Evolutionary conservation across 2,329 filamentous ascomycete species (phyloP).

Genomic region (Onygenales sp.): DNA sequence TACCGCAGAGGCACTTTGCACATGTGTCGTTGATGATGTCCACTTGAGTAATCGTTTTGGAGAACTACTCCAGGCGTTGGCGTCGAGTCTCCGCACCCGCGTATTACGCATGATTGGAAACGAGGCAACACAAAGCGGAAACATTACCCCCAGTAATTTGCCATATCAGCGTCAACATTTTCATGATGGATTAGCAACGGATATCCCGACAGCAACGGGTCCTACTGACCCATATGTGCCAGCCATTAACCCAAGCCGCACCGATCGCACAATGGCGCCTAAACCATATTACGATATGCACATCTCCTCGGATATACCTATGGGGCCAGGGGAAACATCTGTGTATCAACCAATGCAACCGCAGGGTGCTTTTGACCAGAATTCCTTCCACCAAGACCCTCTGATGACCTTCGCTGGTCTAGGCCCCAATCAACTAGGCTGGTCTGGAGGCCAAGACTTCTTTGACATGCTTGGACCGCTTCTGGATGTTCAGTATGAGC

Average conservation of each 20-base stretch:
- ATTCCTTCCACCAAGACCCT: constrained; percentile 11
- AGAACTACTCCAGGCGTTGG: constrained; percentile 12
- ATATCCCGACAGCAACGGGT: neutral
- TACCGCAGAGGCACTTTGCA: constrained; percentile 42
- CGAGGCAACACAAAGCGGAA: constrained; percentile 7
- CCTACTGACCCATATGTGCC: neutral
- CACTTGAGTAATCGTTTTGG: constrained; percentile 58
- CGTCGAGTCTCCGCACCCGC: constrained; percentile 10
- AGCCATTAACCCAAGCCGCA: neutral
- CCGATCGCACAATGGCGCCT: neutral
- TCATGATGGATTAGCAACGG: neutral
- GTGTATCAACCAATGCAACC: constrained; percentile 1
- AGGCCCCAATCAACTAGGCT: constrained; percentile 14
- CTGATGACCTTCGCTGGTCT: constrained; percentile 14
- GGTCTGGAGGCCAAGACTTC: constrained; percentile 15
- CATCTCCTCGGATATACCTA: neutral
- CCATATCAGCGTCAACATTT: constrained; percentile 7
- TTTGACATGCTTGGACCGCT: constrained; percentile 15
- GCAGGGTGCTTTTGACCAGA: constrained; percentile 4
- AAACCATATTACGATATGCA: neutral
- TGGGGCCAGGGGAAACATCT: neutral
- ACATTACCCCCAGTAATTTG: constrained; percentile 9
- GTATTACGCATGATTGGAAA: constrained; percentile 7
- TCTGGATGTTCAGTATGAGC: constrained; percentile 15
- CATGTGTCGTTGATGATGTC: constrained; percentile 49